These are phyloP conservation scores for Nakazawaea peltata DNA, from an alignment of 805 yeast species.

Conservation along the genomic window DNA sequence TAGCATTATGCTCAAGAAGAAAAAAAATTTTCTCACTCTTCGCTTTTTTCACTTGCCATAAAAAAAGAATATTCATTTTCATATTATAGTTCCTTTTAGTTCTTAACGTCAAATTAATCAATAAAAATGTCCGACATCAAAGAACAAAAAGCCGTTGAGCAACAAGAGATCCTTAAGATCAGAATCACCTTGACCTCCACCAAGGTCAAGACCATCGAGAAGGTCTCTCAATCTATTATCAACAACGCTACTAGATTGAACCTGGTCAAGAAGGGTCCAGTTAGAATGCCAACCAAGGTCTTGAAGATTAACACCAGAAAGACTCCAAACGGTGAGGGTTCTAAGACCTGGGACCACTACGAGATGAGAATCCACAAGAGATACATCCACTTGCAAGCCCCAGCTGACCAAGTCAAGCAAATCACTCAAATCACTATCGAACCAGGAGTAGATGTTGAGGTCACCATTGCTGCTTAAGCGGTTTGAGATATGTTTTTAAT, in stretches of 20 bases:
- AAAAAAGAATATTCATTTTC: neutral
- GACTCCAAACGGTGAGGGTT: conserved; percentile 99
- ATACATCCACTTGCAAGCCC: conserved; percentile 96
- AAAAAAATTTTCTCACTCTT: too few species aligned
- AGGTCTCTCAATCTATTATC: conserved; percentile 87
- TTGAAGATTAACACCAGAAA: conserved; percentile 98
- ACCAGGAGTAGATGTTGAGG: conserved; percentile 99
- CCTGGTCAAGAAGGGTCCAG: conserved; percentile 96
- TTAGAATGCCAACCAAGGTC: conserved; percentile 99
- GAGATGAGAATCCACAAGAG: conserved; percentile 99
- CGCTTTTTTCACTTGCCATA: too few species aligned
- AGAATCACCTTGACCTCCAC: conserved; percentile 98
- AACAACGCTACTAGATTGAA: conserved; percentile 76
- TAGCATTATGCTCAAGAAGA: too few species aligned
- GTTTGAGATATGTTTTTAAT: neutral
- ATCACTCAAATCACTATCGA: conserved; percentile 97
- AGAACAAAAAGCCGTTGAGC: conserved; percentile 80
- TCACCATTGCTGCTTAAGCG: conserved; percentile 76
- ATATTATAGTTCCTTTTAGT: too few species aligned
- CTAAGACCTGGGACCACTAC: conserved; percentile 99
- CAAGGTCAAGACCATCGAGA: conserved; percentile 97
- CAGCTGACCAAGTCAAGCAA: conserved; percentile 87
- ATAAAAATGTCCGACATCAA: conserved; percentile 67
- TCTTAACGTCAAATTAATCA: conserved; percentile 28
- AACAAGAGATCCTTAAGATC: conserved; percentile 86